A percentile compares a stretch with the other conserved stretches of the same genome.
Evolutionary conservation across 2,329 filamentous ascomycete species (phyloP).

Genomic region (Pseudogymnoascus sp.): DNA sequence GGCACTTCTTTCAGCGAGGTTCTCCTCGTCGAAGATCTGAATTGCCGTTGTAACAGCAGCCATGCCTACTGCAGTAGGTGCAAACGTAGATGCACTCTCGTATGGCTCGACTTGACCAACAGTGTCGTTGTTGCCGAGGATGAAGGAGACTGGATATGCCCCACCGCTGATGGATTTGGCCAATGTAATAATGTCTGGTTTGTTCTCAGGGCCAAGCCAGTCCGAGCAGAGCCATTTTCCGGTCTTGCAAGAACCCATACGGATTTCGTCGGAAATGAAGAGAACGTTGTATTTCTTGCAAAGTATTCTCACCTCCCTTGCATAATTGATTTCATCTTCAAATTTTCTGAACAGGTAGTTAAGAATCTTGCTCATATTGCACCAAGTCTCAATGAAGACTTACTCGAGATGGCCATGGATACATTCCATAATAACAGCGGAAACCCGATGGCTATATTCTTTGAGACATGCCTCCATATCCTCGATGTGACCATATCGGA

Average conservation of each 20-base stretch:
- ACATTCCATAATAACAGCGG: slow-evolving; percentile 9
- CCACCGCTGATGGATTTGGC: slow-evolving; percentile 15
- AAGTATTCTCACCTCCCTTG: neutral
- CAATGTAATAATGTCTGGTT: slow-evolving; percentile 21
- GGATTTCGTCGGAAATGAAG: slow-evolving; percentile 23
- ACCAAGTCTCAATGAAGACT: slow-evolving; percentile 4
- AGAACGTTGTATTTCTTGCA: slow-evolving; percentile 12
- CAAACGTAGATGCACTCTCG: slow-evolving; percentile 14
- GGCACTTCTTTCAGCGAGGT: neutral
- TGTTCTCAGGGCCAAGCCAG: slow-evolving; percentile 19
- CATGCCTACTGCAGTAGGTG: slow-evolving; percentile 10
- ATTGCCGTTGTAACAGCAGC: slow-evolving; percentile 9
- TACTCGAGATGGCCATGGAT: slow-evolving; percentile 4
- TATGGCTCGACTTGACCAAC: slow-evolving; percentile 9
- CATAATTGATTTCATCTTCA: neutral
- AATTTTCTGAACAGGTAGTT: slow-evolving; percentile 8
- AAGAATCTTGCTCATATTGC: slow-evolving; percentile 9
- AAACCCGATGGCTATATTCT: slow-evolving; percentile 3
- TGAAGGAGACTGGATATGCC: slow-evolving; percentile 9
- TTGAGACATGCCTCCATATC: neutral
- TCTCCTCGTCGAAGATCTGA: slow-evolving; percentile 11
- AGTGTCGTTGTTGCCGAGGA: slow-evolving; percentile 9
- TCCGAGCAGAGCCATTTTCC: slow-evolving; percentile 21
- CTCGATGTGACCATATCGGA: neutral
- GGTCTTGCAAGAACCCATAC: slow-evolving; percentile 20